A percentile compares a stretch with the other conserved stretches of the same genome.
These are phyloP conservation scores for Aspergillus ellipticus DNA, from an alignment of 495 filamentous ascomycete species.

Conservation along the genomic window DNA sequence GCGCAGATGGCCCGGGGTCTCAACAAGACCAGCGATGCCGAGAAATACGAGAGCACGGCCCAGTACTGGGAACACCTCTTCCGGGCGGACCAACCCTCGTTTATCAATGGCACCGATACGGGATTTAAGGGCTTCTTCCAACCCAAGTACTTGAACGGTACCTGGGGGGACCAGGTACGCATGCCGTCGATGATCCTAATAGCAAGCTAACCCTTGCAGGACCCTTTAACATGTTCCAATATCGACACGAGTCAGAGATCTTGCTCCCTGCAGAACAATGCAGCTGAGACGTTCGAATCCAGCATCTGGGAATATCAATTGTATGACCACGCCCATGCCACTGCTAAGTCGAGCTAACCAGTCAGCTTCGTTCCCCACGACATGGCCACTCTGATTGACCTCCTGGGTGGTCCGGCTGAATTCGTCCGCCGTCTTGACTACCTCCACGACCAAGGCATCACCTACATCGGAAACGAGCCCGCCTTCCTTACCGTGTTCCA, in stretches of 20 bases:
- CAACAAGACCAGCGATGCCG: constrained; percentile 49
- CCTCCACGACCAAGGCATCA: constrained; percentile 51
- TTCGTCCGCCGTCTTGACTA: constrained; percentile 65
- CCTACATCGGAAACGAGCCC: constrained; percentile 69
- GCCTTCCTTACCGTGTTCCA: constrained; percentile 67
- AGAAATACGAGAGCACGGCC: constrained; percentile 58
- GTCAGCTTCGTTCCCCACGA: constrained; percentile 66
- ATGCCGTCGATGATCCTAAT: not conserved
- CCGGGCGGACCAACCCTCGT: constrained; percentile 50
- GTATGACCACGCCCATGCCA: constrained; percentile 18
- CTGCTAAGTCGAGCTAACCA: not conserved
- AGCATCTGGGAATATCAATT: constrained; percentile 74
- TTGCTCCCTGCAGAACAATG: constrained; percentile 61
- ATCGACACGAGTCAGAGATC: constrained; percentile 41
- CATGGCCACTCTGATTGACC: constrained; percentile 56
- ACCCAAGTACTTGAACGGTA: constrained; percentile 55
- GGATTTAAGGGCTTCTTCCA: constrained; percentile 66
- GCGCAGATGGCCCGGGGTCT: constrained; percentile 51
- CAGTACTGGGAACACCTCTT: constrained; percentile 70
- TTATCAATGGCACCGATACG: constrained; percentile 36
- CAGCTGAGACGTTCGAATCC: constrained; percentile 60
- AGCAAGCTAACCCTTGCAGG: constrained; percentile 30
- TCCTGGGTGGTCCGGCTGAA: constrained; percentile 52
- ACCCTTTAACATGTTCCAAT: constrained; percentile 52
- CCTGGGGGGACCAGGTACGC: constrained; percentile 48